A percentile compares a stretch with the other conserved stretches of the same genome.
phyloP scores from a whole-genome alignment of 2,329 filamentous ascomycete genomes.

The Cyphellophora attinorum region DNA sequence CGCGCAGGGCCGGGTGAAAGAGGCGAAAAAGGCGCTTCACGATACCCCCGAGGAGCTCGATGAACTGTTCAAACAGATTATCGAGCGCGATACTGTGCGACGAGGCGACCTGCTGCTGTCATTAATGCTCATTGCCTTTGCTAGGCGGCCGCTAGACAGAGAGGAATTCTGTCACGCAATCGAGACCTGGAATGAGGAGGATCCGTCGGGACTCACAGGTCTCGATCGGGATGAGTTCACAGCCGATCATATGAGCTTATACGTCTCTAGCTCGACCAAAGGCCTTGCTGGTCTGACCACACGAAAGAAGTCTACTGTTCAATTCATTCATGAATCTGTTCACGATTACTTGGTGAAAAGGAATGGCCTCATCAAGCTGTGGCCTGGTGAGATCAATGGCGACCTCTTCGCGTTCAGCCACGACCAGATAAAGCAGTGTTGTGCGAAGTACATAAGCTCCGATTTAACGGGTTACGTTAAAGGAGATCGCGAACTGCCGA shows the following conservation, averaged over 20 bases:
- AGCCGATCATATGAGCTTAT: slow-evolving; percentile 20
- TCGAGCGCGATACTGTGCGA: slow-evolving; percentile 37
- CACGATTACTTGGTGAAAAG: slow-evolving; percentile 32
- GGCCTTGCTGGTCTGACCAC: slow-evolving; percentile 29
- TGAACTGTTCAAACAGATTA: slow-evolving; percentile 42
- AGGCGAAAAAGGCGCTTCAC: slow-evolving; percentile 23
- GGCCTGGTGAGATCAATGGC: slow-evolving; percentile 21
- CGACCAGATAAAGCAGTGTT: slow-evolving; percentile 36
- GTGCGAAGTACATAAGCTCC: slow-evolving; percentile 28
- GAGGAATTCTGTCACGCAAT: slow-evolving; percentile 35
- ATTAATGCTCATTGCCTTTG: slow-evolving; percentile 12
- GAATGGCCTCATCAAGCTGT: slow-evolving; percentile 23
- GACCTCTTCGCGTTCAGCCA: slow-evolving; percentile 29
- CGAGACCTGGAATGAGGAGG: slow-evolving; percentile 18
- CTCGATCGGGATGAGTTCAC: slow-evolving; percentile 18
- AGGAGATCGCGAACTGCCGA: slow-evolving; percentile 6
- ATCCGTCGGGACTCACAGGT: slow-evolving; percentile 10
- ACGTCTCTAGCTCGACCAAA: slow-evolving; percentile 37
- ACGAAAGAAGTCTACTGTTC: slow-evolving; percentile 25
- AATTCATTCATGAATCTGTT: slow-evolving; percentile 36
- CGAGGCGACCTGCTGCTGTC: slow-evolving; percentile 30
- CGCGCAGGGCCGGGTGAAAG: slow-evolving; percentile 20
- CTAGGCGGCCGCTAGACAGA: slow-evolving; percentile 28
- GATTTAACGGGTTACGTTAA: slow-evolving; percentile 11
- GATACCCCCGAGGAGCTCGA: slow-evolving; percentile 33